Evolutionary conservation across 2,329 filamentous ascomycete species (phyloP).

Genomic region (Ophiostoma sp.): DNA sequence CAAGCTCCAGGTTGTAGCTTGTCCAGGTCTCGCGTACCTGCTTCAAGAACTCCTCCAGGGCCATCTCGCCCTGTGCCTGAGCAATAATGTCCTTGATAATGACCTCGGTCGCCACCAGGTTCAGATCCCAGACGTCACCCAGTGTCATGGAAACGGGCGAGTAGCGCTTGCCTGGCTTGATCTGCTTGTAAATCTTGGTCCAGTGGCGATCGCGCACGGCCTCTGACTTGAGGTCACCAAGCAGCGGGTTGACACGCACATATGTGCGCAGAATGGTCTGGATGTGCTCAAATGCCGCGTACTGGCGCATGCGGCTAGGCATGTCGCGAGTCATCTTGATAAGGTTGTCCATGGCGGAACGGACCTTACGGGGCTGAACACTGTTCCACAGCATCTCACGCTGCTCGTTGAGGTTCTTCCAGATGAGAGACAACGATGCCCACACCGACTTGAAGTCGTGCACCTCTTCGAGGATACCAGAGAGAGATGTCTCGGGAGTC

Average conservation of each 20-base stretch:
- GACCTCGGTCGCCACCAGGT: slow-evolving; percentile 77
- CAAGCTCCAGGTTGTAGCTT: slow-evolving; percentile 86
- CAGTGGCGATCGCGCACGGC: slow-evolving; percentile 95
- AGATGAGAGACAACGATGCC: slow-evolving; percentile 91
- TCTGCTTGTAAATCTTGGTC: slow-evolving; percentile 94
- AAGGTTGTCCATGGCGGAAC: slow-evolving; percentile 79
- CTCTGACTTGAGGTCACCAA: slow-evolving; percentile 91
- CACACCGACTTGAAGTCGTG: slow-evolving; percentile 99
- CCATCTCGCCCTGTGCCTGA: slow-evolving; percentile 97
- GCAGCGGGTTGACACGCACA: slow-evolving; percentile 81
- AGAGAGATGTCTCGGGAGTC: slow-evolving; percentile 71
- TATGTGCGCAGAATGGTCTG: slow-evolving; percentile 83
- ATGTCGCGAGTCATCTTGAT: slow-evolving; percentile 99
- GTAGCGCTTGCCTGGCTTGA: slow-evolving; percentile 89
- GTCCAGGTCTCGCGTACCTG: slow-evolving; percentile 97
- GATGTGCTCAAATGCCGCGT: slow-evolving; percentile 98
- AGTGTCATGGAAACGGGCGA: slow-evolving; percentile 91
- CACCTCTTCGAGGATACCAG: slow-evolving; percentile 87
- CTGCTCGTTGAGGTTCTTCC: slow-evolving; percentile 91
- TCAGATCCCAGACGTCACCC: slow-evolving; percentile 98
- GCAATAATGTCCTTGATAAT: slow-evolving; percentile 89
- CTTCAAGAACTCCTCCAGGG: slow-evolving; percentile 92
- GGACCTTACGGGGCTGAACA: slow-evolving; percentile 88
- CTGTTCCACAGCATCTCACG: slow-evolving; percentile 91
- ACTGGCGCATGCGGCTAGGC: slow-evolving; percentile 98